phyloP scores from a whole-genome alignment of 352 stramenopile species.

The Pythium volutum region DNA sequence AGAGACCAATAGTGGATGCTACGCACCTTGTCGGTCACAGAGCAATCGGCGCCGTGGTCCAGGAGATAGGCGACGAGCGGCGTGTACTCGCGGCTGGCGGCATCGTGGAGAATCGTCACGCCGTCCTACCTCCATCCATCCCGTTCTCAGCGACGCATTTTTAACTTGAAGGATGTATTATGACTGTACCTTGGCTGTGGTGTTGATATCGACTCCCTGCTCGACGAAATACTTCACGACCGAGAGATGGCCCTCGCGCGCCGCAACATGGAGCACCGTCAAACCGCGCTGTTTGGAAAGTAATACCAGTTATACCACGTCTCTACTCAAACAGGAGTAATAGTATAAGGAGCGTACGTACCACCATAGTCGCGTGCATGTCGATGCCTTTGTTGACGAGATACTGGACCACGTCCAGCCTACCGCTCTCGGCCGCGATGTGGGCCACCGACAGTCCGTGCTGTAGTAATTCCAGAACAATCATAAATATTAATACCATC shows the following conservation, averaged over 20 bases:
- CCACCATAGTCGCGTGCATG: not conserved
- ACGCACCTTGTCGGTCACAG: not conserved
- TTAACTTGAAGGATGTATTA: too few species aligned
- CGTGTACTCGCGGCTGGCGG: not conserved
- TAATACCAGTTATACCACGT: too few species aligned
- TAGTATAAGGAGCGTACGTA: not conserved
- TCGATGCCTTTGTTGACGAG: not conserved
- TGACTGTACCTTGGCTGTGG: not conserved
- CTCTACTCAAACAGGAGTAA: not conserved
- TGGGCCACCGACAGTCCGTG: conserved; percentile 8
- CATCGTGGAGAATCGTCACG: conserved; percentile 3
- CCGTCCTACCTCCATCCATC: not conserved
- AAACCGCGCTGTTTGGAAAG: not conserved
- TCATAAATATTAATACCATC: too few species aligned
- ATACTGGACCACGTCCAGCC: conserved; percentile 7
- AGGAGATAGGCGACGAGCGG: conserved; percentile 3
- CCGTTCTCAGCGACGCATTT: too few species aligned
- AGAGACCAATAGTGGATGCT: too few species aligned
- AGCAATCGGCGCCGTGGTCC: not conserved
- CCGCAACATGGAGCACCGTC: not conserved
- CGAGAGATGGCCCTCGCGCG: not conserved
- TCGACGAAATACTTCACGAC: conserved; percentile 8
- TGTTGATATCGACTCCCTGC: conserved; percentile 3
- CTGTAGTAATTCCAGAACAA: not conserved
- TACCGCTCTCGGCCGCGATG: conserved; percentile 2